phyloP scores from a whole-genome alignment of 179 eudicot species.

The Pouteria campechiana region DNA sequence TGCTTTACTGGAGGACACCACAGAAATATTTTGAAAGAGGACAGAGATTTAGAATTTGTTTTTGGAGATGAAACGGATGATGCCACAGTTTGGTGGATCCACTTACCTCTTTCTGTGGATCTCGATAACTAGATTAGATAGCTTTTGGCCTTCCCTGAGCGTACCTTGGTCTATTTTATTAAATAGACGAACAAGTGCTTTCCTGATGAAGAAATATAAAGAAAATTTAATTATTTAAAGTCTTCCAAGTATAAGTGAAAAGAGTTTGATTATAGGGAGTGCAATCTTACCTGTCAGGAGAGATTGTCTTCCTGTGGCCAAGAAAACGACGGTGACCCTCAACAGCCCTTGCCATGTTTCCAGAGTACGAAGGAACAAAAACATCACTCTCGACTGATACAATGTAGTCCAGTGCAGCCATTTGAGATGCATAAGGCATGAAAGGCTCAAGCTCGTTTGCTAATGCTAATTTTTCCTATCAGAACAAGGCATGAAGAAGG shows the following conservation, averaged over 20 bases:
- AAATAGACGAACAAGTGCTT: slow-evolving; percentile 61
- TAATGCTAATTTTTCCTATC: slow-evolving; percentile 77
- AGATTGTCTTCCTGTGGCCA: slow-evolving; percentile 90
- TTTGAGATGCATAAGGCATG: slow-evolving; percentile 68
- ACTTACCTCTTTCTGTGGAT: slow-evolving; percentile 67
- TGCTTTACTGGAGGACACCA: too few species aligned
- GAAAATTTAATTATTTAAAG: too few species aligned
- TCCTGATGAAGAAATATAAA: slow-evolving; percentile 29
- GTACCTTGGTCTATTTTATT: slow-evolving; percentile 67
- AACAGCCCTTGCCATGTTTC: slow-evolving; percentile 98
- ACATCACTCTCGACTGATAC: slow-evolving; percentile 92
- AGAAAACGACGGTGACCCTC: slow-evolving; percentile 94
- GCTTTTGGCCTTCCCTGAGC: slow-evolving; percentile 69
- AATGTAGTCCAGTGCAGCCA: slow-evolving; percentile 98
- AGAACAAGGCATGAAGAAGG: too few species aligned
- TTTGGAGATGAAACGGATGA: too few species aligned
- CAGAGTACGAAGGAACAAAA: slow-evolving; percentile 82
- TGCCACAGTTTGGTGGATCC: too few species aligned
- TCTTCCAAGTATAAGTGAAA: too few species aligned
- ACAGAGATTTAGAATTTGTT: too few species aligned
- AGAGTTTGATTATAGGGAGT: too few species aligned
- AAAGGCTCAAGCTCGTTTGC: slow-evolving; percentile 75
- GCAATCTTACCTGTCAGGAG: slow-evolving; percentile 72
- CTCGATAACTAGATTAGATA: slow-evolving; percentile 50
- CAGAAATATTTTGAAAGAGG: too few species aligned